Base-by-base conservation (phyloP, 768 basidiomycete species). In the Termitomyces sp. region DNA sequence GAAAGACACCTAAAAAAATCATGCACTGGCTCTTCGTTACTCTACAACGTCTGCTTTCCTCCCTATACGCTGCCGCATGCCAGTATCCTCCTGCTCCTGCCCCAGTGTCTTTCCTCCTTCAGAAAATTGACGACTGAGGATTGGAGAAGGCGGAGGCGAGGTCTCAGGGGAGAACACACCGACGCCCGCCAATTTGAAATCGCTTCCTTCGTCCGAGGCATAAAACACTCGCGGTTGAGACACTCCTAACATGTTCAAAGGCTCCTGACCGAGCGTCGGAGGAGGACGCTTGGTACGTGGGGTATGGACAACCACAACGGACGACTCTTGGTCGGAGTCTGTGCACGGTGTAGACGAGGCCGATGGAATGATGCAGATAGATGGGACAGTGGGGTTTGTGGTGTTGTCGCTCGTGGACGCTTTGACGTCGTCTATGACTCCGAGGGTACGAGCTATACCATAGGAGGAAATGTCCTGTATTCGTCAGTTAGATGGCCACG, bases 371-470 rank as follows among this genome's bases (percentile, higher is more conserved):
- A 78, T 58, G 25, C 61, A 66, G 41, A 76, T 71, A 46, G 68
- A 50, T 4, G 77, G 76, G 7, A 66, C 43, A 43, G 59, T 57
- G 52, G 74, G 70, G 18, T 73, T 67, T 7, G 76, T 75, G 25
- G 70, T 61, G 56, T 76, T 77, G 60, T 86, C 88, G 67, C 79
- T 83, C 23, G 88, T 89, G 12, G 87, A 85, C 0, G 88, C 86
- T 65, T 85, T 86, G 49, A 85, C 83, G 56, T 81, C 80, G 68
- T 90, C 89, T 58, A 89, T 79, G 50, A 89, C 78, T 32, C 89
- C 90, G 48, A 93, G 77, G 6, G 89, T 91, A 54, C 90, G 85
- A 12, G 88, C 91, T 64, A 93, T 88, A 54, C 85, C 82, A 62
- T 92, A 93, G 18, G 91, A 89, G 2, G 83, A 75, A 52, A 92